Evolutionary conservation across 1,139 yeast genomes (phyloP).

Genomic region (Saccharomycopsis hybrid): DNA sequence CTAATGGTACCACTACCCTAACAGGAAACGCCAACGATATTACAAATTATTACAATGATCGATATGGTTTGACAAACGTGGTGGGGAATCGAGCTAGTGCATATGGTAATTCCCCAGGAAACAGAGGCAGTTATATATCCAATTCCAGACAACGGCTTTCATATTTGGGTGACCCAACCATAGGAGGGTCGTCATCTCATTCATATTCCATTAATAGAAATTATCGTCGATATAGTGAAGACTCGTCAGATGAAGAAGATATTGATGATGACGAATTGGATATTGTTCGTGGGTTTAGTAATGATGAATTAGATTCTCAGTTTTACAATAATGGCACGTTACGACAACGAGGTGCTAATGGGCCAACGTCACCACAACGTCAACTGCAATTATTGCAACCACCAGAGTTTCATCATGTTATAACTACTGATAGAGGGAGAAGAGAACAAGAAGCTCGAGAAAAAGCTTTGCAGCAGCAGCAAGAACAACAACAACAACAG

Average conservation of each 20-base stretch:
- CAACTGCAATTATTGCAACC: neutral
- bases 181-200: slow-evolving; percentile 10
- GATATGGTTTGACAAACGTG: slow-evolving; percentile 9
- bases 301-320: slow-evolving; percentile 10
- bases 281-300: too few species aligned
- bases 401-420: slow-evolving; percentile 16
- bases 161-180: slow-evolving; percentile 11
- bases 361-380: neutral
- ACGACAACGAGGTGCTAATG: too few species aligned
- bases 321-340: too few species aligned
- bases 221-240: slow-evolving; percentile 9
- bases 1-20: slow-evolving; percentile 11
- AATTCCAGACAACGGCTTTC: slow-evolving; percentile 9
- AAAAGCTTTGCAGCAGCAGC: slow-evolving; percentile 2
- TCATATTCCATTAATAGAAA: slow-evolving; percentile 6
- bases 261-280: slow-evolving; percentile 7
- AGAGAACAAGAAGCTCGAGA: slow-evolving; percentile 10
- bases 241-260: slow-evolving; percentile 11
- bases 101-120: neutral
- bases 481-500: neutral
- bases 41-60: slow-evolving; percentile 11
- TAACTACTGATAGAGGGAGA: slow-evolving; percentile 15
- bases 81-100: neutral
- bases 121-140: slow-evolving; percentile 8
- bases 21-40: slow-evolving; percentile 6